phyloP scores from a whole-genome alignment of 306 rosid genomes.

The Vigna radiata region DNA sequence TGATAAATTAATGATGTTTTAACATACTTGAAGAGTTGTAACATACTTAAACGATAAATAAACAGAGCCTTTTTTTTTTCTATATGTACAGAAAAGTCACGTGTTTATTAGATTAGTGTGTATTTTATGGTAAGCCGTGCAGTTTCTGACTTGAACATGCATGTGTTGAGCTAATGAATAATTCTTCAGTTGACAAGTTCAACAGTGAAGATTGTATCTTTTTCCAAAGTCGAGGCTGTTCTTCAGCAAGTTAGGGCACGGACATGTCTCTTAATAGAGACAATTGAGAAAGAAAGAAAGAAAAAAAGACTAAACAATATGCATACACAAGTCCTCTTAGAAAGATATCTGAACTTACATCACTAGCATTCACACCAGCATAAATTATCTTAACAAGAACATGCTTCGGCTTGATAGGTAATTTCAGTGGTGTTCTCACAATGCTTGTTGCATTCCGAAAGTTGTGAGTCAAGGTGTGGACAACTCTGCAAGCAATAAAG shows the following conservation, averaged over 20 bases:
- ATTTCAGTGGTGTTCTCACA: constrained; percentile 68
- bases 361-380: constrained; percentile 99
- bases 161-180: constrained; percentile 21
- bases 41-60: neutral
- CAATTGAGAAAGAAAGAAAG: neutral
- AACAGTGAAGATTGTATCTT: neutral
- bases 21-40: neutral
- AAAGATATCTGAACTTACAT: constrained; percentile 71
- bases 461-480: constrained; percentile 89
- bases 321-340: constrained; percentile 27
- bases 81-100: neutral
- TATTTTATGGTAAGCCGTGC: neutral
- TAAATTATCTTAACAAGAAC: constrained; percentile 86
- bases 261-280: constrained; percentile 25
- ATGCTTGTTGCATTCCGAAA: constrained; percentile 79
- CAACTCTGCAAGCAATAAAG: constrained; percentile 69
- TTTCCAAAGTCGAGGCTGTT: constrained; percentile 22
- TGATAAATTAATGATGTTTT: neutral
- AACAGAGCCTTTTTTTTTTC: neutral
- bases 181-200: constrained; percentile 27
- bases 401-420: constrained; percentile 72
- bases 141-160: constrained; percentile 32
- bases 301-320: constrained; percentile 1
- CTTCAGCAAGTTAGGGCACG: constrained; percentile 14
- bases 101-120: constrained; percentile 4